phyloP scores from a whole-genome alignment of 129 eudicot species.

The Helichrysum umbraculigerum region DNA sequence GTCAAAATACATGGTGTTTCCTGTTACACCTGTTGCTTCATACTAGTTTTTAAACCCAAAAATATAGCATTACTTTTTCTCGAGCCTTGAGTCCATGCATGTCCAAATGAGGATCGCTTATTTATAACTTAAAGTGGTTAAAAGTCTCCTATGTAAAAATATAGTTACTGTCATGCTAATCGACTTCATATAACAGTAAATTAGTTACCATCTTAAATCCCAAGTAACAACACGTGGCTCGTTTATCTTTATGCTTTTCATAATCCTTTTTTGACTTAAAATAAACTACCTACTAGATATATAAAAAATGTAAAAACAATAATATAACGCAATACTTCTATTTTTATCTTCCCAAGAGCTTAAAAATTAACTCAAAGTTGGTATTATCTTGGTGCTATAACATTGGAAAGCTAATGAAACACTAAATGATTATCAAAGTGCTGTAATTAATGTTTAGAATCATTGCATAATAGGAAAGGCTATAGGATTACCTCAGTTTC shows the following conservation, averaged over 20 bases:
- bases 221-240: slow-evolving; percentile 18
- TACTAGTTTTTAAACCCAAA: slow-evolving; percentile 19
- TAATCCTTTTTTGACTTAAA: neutral
- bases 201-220: neutral
- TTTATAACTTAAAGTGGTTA: slow-evolving; percentile 19
- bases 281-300: neutral
- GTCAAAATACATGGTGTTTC: slow-evolving; percentile 35
- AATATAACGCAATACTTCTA: neutral
- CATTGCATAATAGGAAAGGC: neutral
- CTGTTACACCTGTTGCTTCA: slow-evolving; percentile 20
- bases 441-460: neutral
- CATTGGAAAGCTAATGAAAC: neutral
- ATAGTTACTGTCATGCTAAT: slow-evolving; percentile 18
- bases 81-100: slow-evolving; percentile 55
- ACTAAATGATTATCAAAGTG: neutral
- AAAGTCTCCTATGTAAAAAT: slow-evolving; percentile 23
- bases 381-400: slow-evolving; percentile 2
- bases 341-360: neutral
- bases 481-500: slow-evolving; percentile 68
- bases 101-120: slow-evolving; percentile 19
- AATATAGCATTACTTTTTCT: slow-evolving; percentile 38
- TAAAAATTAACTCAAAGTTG: slow-evolving; percentile 1
- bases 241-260: neutral
- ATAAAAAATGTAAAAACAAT: neutral
- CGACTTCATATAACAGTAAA: slow-evolving; percentile 21